Percentiles rank a stretch among this genome's conserved stretches.
phyloP scores from a whole-genome alignment of 352 stramenopile genomes.

The Phytophthora lateralis region DNA sequence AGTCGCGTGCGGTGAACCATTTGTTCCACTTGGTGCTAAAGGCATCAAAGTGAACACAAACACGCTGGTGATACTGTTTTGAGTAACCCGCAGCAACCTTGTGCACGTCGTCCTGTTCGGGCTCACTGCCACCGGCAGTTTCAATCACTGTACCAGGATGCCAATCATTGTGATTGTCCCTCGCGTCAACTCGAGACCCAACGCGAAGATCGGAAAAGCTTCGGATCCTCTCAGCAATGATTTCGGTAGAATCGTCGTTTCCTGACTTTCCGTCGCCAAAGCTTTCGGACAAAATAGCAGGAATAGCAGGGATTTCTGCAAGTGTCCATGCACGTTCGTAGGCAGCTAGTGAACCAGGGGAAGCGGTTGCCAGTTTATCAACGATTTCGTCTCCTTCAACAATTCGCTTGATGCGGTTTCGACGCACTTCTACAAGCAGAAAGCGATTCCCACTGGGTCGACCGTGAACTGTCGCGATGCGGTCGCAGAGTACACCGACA shows the following conservation, averaged over 20 bases:
- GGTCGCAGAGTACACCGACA: constrained; percentile 49
- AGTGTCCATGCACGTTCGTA: constrained; percentile 78
- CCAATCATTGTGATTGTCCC: constrained; percentile 65
- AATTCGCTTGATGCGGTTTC: constrained; percentile 77
- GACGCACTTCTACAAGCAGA: constrained; percentile 69
- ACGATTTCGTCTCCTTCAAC: constrained; percentile 64
- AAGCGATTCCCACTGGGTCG: constrained; percentile 53
- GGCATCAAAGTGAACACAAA: constrained; percentile 75
- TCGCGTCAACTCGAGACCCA: constrained; percentile 61
- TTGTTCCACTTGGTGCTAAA: constrained; percentile 78
- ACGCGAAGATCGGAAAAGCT: constrained; percentile 58
- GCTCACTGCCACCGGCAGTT: constrained; percentile 18
- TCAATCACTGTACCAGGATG: constrained; percentile 65
- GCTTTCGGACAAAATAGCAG: constrained; percentile 26
- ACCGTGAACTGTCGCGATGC: constrained; percentile 44
- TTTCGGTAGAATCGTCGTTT: not conserved
- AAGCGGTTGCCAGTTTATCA: constrained; percentile 47
- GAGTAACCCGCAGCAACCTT: constrained; percentile 6
- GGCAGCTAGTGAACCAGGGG: constrained; percentile 57
- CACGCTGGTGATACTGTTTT: constrained; percentile 19
- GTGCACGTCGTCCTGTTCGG: constrained; percentile 5
- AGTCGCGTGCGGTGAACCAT: constrained; percentile 68
- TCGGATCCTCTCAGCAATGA: constrained; percentile 12
- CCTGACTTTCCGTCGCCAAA: constrained; percentile 1
- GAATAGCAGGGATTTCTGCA: constrained; percentile 56